Conservation (phyloP, 352 stramenopile genomes). For the Phytophthora cryptogea region DNA sequence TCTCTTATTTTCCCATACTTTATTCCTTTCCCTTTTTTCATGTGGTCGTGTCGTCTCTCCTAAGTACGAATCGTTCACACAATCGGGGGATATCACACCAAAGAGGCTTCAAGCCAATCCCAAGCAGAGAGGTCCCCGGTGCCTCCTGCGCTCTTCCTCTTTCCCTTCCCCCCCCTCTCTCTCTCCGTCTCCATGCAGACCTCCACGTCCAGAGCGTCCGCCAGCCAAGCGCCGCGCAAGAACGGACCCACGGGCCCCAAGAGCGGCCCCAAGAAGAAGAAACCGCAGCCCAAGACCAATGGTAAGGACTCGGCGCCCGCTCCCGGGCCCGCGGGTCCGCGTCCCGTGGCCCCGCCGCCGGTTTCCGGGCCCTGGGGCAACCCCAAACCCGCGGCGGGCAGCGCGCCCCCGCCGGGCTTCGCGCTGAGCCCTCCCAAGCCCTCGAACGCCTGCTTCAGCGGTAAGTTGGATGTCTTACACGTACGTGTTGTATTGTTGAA, state of each 20-base stretch:
- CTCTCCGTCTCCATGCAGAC: slow-evolving; percentile 31
- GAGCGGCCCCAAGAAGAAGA: slow-evolving; percentile 48
- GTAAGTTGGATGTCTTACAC: slow-evolving; percentile 27
- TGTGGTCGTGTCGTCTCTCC: too few species aligned
- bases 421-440: slow-evolving; percentile 13
- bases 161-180: slow-evolving; percentile 3
- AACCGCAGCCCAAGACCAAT: slow-evolving; percentile 29
- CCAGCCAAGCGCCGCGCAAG: slow-evolving; percentile 29
- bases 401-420: slow-evolving; percentile 37
- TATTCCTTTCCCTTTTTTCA: too few species aligned
- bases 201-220: slow-evolving; percentile 16
- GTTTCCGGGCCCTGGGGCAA: slow-evolving; percentile 45
- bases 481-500: background rate
- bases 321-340: slow-evolving; percentile 14
- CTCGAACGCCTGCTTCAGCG: slow-evolving; percentile 40
- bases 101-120: slow-evolving; percentile 30
- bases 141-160: slow-evolving; percentile 8
- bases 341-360: slow-evolving; percentile 34
- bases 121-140: slow-evolving; percentile 3
- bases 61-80: too few species aligned
- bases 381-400: slow-evolving; percentile 19
- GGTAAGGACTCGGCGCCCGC: slow-evolving; percentile 21
- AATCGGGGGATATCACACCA: slow-evolving; percentile 20
- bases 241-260: slow-evolving; percentile 25
- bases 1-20: too few species aligned